Evolutionary conservation across 345 rosid genomes (phyloP).

Genomic region (Eucalyptus urophylla): DNA sequence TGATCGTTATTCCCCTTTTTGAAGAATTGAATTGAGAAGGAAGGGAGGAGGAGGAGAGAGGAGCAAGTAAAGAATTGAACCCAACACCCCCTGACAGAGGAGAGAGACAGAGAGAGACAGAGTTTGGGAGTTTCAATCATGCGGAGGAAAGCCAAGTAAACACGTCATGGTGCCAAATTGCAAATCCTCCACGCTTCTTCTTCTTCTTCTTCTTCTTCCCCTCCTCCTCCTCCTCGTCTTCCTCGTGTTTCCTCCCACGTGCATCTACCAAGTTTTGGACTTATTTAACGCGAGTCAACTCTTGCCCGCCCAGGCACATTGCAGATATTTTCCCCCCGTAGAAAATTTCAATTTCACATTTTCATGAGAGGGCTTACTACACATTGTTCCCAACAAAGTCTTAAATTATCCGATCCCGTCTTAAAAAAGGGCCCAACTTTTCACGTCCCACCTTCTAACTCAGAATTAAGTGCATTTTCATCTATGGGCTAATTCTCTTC

Average conservation of each 20-base stretch:
- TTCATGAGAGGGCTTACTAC: not conserved
- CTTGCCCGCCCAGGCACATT: not conserved
- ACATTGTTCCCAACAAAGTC: not conserved
- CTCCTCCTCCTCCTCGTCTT: not conserved
- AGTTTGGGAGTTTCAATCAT: not conserved
- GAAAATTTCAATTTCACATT: not conserved
- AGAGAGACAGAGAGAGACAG: not conserved
- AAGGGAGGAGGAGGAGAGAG: not conserved
- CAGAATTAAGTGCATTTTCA: not conserved
- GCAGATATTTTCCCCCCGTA: not conserved
- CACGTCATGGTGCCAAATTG: not conserved
- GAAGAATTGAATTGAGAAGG: not conserved
- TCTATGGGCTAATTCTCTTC: fast-evolving
- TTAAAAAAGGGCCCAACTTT: fast-evolving
- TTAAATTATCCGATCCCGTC: not conserved
- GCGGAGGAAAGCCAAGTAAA: not conserved
- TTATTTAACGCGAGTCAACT: not conserved
- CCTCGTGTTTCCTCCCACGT: not conserved
- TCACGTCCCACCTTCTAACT: fast-evolving
- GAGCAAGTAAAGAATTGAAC: not conserved
- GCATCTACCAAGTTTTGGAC: not conserved
- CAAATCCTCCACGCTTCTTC: not conserved
- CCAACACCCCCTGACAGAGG: not conserved
- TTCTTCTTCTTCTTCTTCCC: not conserved
- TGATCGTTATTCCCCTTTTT: not conserved